Evolutionary conservation across 148 eudicot genomes (phyloP).

Genomic region (Persicaria maculosa): DNA sequence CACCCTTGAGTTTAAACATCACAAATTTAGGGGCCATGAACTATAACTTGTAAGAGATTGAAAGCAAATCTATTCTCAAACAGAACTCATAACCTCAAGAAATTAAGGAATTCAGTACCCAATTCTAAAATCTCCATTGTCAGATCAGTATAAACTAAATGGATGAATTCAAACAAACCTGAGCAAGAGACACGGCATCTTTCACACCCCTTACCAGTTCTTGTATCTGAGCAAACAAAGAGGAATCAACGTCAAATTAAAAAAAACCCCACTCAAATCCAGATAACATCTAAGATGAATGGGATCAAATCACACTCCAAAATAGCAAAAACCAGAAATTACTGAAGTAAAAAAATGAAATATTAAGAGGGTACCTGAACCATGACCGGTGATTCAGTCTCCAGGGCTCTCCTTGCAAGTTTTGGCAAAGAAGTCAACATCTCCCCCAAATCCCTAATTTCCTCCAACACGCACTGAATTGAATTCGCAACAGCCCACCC

Average conservation of each 20-base stretch:
- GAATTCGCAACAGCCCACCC: no score
- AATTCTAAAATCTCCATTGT: background rate
- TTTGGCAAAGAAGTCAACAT: constrained; percentile 28
- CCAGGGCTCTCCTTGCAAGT: constrained; percentile 43
- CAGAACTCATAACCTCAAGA: no score
- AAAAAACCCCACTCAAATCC: background rate
- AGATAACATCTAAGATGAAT: constrained; percentile 4
- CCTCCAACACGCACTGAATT: background rate
- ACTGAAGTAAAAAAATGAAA: background rate
- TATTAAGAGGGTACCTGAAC: constrained; percentile 33
- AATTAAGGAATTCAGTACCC: background rate
- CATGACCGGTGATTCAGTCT: constrained; percentile 54
- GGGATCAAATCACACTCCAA: constrained; percentile 11
- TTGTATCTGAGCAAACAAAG: constrained; percentile 62
- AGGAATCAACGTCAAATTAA: constrained; percentile 7
- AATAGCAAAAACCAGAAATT: constrained; percentile 1
- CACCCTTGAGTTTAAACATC: no score
- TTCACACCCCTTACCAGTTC: constrained; percentile 58
- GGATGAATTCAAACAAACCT: constrained; percentile 54
- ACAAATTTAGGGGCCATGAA: no score
- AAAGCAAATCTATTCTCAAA: no score
- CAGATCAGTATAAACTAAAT: constrained; percentile 5
- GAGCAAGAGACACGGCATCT: constrained; percentile 87
- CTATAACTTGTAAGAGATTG: no score
- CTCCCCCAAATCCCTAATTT: background rate